Conservation (phyloP, 306 rosid genomes). For the Neltuma alba region DNA sequence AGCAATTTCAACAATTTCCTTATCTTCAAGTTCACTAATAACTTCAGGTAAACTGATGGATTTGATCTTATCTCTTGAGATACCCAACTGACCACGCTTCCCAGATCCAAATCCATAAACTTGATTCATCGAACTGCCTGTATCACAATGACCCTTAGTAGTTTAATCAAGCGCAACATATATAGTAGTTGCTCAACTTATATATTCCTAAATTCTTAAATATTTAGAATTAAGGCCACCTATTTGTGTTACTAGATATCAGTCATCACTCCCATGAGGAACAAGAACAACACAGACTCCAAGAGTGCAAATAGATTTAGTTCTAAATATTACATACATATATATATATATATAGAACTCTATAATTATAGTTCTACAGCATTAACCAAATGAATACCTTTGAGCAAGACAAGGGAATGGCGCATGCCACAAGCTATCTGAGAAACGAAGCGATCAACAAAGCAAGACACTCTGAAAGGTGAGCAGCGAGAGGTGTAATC, state of each 20-base stretch:
- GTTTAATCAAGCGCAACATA: slow-evolving; percentile 10
- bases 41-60: slow-evolving; percentile 56
- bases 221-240: neutral
- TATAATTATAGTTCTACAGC: neutral
- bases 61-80: slow-evolving; percentile 56
- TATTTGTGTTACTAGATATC: neutral
- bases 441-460: slow-evolving; percentile 54
- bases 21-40: slow-evolving; percentile 55
- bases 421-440: slow-evolving; percentile 92
- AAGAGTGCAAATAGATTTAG: neutral
- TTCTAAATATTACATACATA: no score
- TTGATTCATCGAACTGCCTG: slow-evolving; percentile 52
- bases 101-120: slow-evolving; percentile 90
- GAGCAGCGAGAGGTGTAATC: slow-evolving; percentile 55
- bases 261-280: neutral
- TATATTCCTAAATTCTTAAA: neutral
- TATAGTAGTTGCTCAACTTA: neutral
- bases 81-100: slow-evolving; percentile 90
- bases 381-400: slow-evolving; percentile 52
- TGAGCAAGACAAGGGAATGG: slow-evolving; percentile 78
- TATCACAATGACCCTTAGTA: slow-evolving; percentile 26
- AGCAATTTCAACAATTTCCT: slow-evolving; percentile 48
- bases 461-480: slow-evolving; percentile 64
- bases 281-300: neutral
- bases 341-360: neutral